Evolutionary conservation across 169 alveolate genomes (phyloP).

Genomic region (Plasmodium gaboni): DNA sequence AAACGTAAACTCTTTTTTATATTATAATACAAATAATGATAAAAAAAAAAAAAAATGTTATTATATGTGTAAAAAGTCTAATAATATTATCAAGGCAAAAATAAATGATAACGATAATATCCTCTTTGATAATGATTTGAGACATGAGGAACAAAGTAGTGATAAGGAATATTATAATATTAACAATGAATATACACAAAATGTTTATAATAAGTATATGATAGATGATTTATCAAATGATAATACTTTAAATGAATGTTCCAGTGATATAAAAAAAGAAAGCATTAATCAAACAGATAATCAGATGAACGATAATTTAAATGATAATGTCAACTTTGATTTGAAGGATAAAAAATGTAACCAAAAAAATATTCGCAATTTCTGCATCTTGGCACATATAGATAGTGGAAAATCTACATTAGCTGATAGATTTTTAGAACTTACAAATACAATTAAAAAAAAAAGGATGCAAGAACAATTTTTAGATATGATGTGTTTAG

Average conservation of each 20-base stretch:
- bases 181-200: not conserved
- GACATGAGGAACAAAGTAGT: not conserved
- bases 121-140: too few relatives aligned
- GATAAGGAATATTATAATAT: too few relatives aligned
- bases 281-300: too few relatives aligned
- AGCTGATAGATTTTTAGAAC: slow-evolving; percentile 93
- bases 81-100: too few relatives aligned
- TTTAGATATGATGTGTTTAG: slow-evolving; percentile 93
- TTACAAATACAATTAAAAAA: slow-evolving; percentile 84
- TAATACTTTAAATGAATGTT: too few relatives aligned
- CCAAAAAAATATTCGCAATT: slow-evolving; percentile 88
- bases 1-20: too few relatives aligned
- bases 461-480: slow-evolving; percentile 79
- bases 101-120: too few relatives aligned
- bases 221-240: not conserved
- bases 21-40: too few relatives aligned
- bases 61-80: too few relatives aligned
- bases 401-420: slow-evolving; percentile 96
- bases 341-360: not conserved
- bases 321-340: not conserved
- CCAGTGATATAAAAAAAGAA: too few relatives aligned
- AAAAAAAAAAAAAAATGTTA: too few relatives aligned
- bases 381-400: slow-evolving; percentile 97
- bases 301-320: not conserved
- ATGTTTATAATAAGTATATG: not conserved